phyloP scores from a whole-genome alignment of 1,284 basidiomycete species.

The Ganoderma leucocontextum region DNA sequence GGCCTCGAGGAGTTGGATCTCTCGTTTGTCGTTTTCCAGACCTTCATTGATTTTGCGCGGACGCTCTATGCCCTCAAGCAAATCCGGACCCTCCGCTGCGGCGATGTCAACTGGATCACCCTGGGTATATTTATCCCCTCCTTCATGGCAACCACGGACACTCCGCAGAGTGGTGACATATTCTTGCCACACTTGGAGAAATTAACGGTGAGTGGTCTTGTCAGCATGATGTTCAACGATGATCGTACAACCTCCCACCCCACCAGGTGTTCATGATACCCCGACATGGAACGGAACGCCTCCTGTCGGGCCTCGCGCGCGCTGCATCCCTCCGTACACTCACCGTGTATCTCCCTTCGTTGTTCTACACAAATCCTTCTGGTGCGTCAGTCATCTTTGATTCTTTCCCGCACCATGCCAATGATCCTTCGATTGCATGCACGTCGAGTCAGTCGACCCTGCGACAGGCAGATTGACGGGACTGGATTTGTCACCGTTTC shows the following conservation, averaged over 20 bases:
- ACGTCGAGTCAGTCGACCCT: background rate
- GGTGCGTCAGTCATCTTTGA: background rate
- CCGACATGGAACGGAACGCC: background rate
- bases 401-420: background rate
- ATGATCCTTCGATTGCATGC: background rate
- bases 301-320: background rate
- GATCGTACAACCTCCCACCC: background rate
- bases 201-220: background rate
- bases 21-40: background rate
- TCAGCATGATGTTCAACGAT: background rate
- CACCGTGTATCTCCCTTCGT: background rate
- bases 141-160: background rate
- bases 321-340: background rate
- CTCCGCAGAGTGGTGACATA: background rate
- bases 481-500: background rate
- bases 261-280: background rate
- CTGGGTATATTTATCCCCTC: background rate
- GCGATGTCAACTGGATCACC: background rate
- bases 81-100: background rate
- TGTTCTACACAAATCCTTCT: background rate
- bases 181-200: background rate
- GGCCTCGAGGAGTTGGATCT: background rate
- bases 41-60: conserved; percentile 1
- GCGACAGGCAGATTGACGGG: background rate
- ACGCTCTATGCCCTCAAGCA: background rate